Conservation (phyloP, 495 filamentous ascomycete species). For the Aspergillus sclerotiicarbonarius region DNA sequence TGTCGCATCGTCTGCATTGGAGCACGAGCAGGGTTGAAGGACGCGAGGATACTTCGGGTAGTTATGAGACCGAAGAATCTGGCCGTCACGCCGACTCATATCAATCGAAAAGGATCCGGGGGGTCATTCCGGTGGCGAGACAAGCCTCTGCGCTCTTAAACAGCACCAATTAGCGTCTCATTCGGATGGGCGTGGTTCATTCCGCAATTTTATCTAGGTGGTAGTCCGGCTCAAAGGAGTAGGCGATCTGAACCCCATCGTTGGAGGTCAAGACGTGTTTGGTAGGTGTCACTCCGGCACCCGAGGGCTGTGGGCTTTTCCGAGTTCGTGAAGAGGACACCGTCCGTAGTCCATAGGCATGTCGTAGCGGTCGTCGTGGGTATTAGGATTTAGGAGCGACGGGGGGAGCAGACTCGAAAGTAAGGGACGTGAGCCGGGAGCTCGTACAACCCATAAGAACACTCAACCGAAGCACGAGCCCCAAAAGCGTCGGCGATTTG, state of each 20-base stretch:
- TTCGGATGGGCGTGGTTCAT: slow-evolving; percentile 1
- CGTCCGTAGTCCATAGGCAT: neutral
- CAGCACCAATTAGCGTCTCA: slow-evolving; percentile 3
- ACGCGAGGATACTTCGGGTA: neutral
- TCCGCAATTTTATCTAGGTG: neutral
- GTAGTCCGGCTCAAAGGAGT: neutral
- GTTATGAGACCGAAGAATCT: neutral
- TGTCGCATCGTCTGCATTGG: neutral
- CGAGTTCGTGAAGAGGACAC: too few species aligned
- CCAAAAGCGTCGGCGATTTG: slow-evolving; percentile 16
- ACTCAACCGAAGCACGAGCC: slow-evolving; percentile 19
- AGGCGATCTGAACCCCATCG: neutral
- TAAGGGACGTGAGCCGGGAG: slow-evolving; percentile 9
- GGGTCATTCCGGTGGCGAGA: neutral
- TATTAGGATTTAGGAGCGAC: neutral
- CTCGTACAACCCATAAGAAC: slow-evolving; percentile 16
- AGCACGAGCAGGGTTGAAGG: too few species aligned
- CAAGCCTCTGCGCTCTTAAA: neutral
- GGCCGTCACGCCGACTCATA: neutral
- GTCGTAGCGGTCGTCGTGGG: neutral
- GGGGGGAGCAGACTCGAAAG: slow-evolving; percentile 1
- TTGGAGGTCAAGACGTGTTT: neutral
- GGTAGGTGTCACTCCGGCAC: neutral
- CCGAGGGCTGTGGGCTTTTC: too few species aligned
- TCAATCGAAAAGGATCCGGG: neutral